A percentile compares a stretch with the other conserved stretches of the same genome.
Conservation (phyloP, 2,329 filamentous ascomycete species). For the Arthroderma sp. region DNA sequence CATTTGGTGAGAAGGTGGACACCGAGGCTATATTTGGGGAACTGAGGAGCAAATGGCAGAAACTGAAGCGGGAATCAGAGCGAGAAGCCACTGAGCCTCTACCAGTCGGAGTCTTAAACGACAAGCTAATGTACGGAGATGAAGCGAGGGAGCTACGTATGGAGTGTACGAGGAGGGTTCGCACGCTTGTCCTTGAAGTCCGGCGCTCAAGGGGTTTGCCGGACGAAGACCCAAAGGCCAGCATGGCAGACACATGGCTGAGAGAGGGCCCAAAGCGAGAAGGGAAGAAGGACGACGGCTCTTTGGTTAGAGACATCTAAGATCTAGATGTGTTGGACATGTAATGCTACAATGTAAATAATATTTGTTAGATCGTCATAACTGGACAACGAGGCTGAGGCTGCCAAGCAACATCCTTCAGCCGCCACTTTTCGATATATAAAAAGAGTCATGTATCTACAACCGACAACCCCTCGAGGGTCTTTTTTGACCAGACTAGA, state of each 20-base stretch:
- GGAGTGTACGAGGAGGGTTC: conserved; percentile 66
- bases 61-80: conserved; percentile 46
- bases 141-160: conserved; percentile 67
- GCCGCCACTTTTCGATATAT: background rate
- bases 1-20: conserved; percentile 69
- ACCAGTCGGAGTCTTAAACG: conserved; percentile 47
- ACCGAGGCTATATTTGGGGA: conserved; percentile 65
- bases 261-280: conserved; percentile 43
- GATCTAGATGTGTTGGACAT: conserved; percentile 1
- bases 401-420: background rate
- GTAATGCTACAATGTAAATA: background rate
- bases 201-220: conserved; percentile 58
- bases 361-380: background rate
- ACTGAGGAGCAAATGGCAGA: conserved; percentile 60
- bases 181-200: conserved; percentile 69
- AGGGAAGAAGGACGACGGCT: conserved; percentile 50
- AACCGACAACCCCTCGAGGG: background rate
- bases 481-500: background rate
- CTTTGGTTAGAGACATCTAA: conserved; percentile 47
- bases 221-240: conserved; percentile 67
- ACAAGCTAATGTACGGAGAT: conserved; percentile 53
- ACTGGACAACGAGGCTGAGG: background rate
- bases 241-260: conserved; percentile 70
- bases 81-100: conserved; percentile 23
- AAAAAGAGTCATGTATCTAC: background rate